These are phyloP conservation scores for Pleomassaria siparia DNA, from an alignment of 2,329 filamentous ascomycete species.

Conservation along the genomic window DNA sequence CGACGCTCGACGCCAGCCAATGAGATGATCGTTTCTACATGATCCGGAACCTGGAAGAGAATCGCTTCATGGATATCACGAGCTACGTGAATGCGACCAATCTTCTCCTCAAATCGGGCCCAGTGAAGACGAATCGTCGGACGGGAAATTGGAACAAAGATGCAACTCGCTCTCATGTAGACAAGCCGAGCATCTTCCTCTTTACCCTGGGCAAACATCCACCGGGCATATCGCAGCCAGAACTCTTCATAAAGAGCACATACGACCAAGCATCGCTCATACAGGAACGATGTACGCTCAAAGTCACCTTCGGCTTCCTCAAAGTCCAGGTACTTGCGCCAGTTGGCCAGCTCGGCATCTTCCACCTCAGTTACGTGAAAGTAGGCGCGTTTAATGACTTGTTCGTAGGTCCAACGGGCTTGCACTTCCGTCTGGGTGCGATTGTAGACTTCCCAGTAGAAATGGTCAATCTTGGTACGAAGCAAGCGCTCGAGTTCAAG, in stretches of 20 bases:
- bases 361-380: slow-evolving; percentile 96
- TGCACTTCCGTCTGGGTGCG: slow-evolving; percentile 83
- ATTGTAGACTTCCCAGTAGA: slow-evolving; percentile 79
- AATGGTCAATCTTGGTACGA: slow-evolving; percentile 74
- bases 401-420: slow-evolving; percentile 93
- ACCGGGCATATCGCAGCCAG: slow-evolving; percentile 94
- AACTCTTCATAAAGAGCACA: slow-evolving; percentile 97
- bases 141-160: slow-evolving; percentile 84
- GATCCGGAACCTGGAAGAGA: slow-evolving; percentile 72
- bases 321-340: slow-evolving; percentile 95
- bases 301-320: slow-evolving; percentile 85
- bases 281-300: slow-evolving; percentile 74
- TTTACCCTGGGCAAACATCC: slow-evolving; percentile 78
- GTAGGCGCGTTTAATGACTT: slow-evolving; percentile 92
- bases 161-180: slow-evolving; percentile 79
- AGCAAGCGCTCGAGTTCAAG: slow-evolving; percentile 82
- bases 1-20: slow-evolving; percentile 85
- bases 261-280: slow-evolving; percentile 90
- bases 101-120: slow-evolving; percentile 91
- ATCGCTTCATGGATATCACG: slow-evolving; percentile 84
- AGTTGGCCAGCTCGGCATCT: slow-evolving; percentile 79
- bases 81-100: slow-evolving; percentile 73
- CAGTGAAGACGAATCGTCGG: slow-evolving; percentile 86
- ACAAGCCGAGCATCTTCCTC: slow-evolving; percentile 90
- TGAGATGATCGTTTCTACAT: slow-evolving; percentile 84